These are phyloP conservation scores for Geranomyces variabilis DNA, from an alignment of 192 early-diverging fungal genomes.

Conservation along the genomic window DNA sequence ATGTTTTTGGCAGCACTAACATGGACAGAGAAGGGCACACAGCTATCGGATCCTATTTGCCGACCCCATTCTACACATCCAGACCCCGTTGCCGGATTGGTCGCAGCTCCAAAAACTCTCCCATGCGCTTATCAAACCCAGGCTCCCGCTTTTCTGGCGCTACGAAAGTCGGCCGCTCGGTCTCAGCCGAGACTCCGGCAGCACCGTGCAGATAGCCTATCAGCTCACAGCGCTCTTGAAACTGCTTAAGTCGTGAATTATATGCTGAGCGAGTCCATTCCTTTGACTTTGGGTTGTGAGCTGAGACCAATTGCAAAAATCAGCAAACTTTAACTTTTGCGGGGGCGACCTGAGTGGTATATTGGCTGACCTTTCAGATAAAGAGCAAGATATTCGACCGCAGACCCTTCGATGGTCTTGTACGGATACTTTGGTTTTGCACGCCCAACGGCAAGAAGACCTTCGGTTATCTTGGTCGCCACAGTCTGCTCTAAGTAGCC, in stretches of 20 bases:
- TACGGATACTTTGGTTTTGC: constrained; percentile 57
- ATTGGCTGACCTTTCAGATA: constrained; percentile 53
- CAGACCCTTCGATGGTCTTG: constrained; percentile 43
- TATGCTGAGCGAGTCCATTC: constrained; percentile 48
- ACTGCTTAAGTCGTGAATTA: constrained; percentile 40
- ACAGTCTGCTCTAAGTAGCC: constrained; percentile 62
- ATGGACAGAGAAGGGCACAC: no score
- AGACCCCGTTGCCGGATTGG: background rate
- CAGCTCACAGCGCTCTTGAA: constrained; percentile 44
- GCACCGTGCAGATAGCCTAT: constrained; percentile 16
- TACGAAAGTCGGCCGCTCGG: background rate
- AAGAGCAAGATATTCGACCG: constrained; percentile 53
- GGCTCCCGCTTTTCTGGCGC: background rate
- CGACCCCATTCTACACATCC: no score
- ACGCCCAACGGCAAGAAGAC: constrained; percentile 45
- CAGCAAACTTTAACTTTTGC: background rate
- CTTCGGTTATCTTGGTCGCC: constrained; percentile 42
- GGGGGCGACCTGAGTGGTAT: background rate
- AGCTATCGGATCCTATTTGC: no score
- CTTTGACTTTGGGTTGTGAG: constrained; percentile 49
- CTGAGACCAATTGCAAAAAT: constrained; percentile 22
- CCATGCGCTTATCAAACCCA: constrained; percentile 18
- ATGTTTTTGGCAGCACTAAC: no score
- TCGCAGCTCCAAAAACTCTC: constrained; percentile 14
- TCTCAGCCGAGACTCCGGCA: background rate